These are phyloP conservation scores for Pholiota adiposa DNA, from an alignment of 1,284 basidiomycete species.

Conservation along the genomic window DNA sequence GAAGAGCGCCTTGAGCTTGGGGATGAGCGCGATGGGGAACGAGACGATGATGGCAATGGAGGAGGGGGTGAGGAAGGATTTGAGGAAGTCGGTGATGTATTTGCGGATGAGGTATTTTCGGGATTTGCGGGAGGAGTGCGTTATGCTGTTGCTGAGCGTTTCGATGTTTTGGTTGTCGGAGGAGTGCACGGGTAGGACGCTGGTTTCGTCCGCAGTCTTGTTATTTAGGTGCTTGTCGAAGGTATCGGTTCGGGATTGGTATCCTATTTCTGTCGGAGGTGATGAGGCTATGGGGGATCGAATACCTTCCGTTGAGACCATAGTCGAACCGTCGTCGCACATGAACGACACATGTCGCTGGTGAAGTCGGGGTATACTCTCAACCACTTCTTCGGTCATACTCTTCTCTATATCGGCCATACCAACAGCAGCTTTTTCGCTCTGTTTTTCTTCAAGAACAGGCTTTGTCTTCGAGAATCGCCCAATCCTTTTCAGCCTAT, in stretches of 20 bases:
- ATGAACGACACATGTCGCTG: conserved; percentile 34
- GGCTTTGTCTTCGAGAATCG: background rate
- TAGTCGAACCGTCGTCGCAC: conserved; percentile 27
- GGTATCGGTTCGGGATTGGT: conserved; percentile 10
- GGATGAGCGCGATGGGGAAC: conserved; percentile 69
- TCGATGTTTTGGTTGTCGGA: background rate
- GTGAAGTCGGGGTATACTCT: conserved; percentile 1
- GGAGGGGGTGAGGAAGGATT: conserved; percentile 53
- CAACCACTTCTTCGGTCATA: background rate
- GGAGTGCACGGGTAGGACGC: background rate
- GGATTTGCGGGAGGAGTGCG: background rate
- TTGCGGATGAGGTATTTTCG: background rate
- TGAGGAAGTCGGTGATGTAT: conserved; percentile 35
- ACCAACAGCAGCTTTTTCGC: background rate
- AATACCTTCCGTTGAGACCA: conserved; percentile 28
- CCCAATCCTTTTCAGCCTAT: background rate
- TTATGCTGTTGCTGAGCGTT: background rate
- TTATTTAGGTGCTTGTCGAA: background rate
- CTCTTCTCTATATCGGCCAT: too few species aligned
- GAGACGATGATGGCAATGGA: conserved; percentile 70
- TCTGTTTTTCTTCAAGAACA: background rate
- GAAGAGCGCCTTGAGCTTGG: conserved; percentile 75
- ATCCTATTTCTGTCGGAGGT: conserved; percentile 27
- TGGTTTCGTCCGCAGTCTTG: background rate
- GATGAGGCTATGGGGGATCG: conserved; percentile 27